Evolutionary conservation across 2,329 filamentous ascomycete genomes (phyloP).

Genomic region (Alternaria infectoria): DNA sequence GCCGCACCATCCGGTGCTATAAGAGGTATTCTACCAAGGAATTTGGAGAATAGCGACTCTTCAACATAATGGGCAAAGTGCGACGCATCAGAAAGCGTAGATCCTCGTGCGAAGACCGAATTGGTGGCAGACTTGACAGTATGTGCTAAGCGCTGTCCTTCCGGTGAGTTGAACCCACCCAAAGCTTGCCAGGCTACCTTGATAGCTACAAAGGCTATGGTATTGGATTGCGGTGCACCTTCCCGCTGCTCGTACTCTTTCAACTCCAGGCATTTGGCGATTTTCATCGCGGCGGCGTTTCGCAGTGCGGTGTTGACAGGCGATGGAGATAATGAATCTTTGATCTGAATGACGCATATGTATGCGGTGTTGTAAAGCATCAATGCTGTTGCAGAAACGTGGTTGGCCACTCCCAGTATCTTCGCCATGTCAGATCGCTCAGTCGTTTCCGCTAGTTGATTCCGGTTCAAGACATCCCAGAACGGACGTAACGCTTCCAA

Average conservation of each 20-base stretch:
- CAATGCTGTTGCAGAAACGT: constrained; percentile 27
- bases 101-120: constrained; percentile 10
- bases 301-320: constrained; percentile 16
- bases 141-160: constrained; percentile 25
- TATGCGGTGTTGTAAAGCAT: constrained; percentile 34
- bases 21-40: not conserved
- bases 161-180: constrained; percentile 28
- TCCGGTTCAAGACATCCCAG: constrained; percentile 25
- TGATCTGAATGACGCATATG: constrained; percentile 29
- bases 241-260: constrained; percentile 19
- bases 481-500: constrained; percentile 16
- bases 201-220: constrained; percentile 32
- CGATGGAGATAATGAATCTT: constrained; percentile 25
- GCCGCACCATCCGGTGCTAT: not conserved
- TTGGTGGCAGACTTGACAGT: constrained; percentile 15
- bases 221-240: constrained; percentile 24
- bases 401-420: constrained; percentile 24
- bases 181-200: constrained; percentile 36
- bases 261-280: constrained; percentile 28
- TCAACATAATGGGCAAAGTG: not conserved
- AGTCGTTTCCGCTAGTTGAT: constrained; percentile 2
- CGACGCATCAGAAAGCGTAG: not conserved
- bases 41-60: not conserved
- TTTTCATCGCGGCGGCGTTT: constrained; percentile 25
- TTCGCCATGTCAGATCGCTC: constrained; percentile 9